Conservation (phyloP, 306 rosid genomes). For the Citrullus mucosospermus region DNA sequence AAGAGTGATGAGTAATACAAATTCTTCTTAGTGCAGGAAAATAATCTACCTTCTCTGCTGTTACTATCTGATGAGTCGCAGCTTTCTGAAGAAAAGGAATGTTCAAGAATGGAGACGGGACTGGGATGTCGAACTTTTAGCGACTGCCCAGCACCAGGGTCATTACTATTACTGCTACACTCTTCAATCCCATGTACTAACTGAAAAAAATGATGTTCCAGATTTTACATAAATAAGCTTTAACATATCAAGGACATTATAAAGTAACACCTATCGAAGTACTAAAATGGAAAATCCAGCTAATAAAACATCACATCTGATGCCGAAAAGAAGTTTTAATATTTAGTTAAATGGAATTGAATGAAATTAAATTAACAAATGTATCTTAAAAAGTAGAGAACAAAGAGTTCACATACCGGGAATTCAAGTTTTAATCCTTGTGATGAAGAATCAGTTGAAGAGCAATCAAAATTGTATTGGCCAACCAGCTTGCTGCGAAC, state of each 20-base stretch:
- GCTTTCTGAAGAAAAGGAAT: conserved; percentile 70
- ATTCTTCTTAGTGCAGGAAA: background rate
- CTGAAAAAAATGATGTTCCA: conserved; percentile 27
- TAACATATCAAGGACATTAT: background rate
- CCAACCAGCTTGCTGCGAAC: conserved; percentile 17
- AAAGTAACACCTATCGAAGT: background rate
- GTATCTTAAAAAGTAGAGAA: background rate
- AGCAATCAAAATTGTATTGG: conserved; percentile 29
- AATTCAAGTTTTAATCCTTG: conserved; percentile 36
- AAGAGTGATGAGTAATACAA: background rate
- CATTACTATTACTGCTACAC: conserved; percentile 22
- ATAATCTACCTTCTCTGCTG: conserved; percentile 50
- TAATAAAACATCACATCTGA: background rate
- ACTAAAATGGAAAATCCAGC: background rate
- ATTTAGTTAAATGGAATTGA: background rate
- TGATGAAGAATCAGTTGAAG: conserved; percentile 29
- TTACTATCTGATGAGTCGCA: conserved; percentile 56
- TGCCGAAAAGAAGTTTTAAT: too few relatives aligned
- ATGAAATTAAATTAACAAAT: background rate
- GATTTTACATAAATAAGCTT: background rate
- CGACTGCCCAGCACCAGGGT: conserved; percentile 20
- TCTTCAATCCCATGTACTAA: conserved; percentile 28
- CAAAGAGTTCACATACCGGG: conserved; percentile 37
- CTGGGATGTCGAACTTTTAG: conserved; percentile 51
- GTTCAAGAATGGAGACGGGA: conserved; percentile 79